Evolutionary conservation across 2,329 filamentous ascomycete species (phyloP), one percentile per base, ranked within the genome.

Genomic region (Ophiostoma novo-ulmi): DNA sequence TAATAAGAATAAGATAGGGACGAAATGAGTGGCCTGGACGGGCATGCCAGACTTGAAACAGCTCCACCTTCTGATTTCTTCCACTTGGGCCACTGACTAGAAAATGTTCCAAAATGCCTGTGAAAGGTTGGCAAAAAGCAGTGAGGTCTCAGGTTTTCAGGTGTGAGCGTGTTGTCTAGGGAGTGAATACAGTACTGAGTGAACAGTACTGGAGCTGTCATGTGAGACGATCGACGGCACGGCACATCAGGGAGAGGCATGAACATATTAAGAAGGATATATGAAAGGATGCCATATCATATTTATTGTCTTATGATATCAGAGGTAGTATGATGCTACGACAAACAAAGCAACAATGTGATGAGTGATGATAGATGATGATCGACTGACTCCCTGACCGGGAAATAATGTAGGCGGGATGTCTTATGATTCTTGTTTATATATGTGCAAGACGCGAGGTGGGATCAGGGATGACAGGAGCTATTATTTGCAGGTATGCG

Each of bases 391-490:
- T 22, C 7, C 39, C 3, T 4, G 52, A 26, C n/a, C 44, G 44
- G 44, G 14, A 48, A 4, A 48, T 0, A n/a, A n/a, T n/a, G n/a
- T n/a, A 4, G 44, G 7, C 17, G 44, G 52, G n/a, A 22, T 11
- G 52, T 58, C 52, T 58, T 58, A 58, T 58, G 52, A 58, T 14
- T 58, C 52, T 58, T 58, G 52, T 58, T 58, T 58, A 58, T 58
- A 58, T 58, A 58, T 26, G 52, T 58, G 52, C n/a, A 26, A 48
- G 52, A 58, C 52, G 52, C 48, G 48, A 55, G 48, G 48, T 55
- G 20, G 48, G 48, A 55, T 55, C 14, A 17, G 44, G 44, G 39
- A 44, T 44, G 39, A 1, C 5, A 41, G 10, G 2, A 44, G 14
- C 1, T 44, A 11, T 13, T 44, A 11, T 44, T 13, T 10, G 10